phyloP scores from a whole-genome alignment of 164 flowering plant species.

The Stephania cephalantha region DNA sequence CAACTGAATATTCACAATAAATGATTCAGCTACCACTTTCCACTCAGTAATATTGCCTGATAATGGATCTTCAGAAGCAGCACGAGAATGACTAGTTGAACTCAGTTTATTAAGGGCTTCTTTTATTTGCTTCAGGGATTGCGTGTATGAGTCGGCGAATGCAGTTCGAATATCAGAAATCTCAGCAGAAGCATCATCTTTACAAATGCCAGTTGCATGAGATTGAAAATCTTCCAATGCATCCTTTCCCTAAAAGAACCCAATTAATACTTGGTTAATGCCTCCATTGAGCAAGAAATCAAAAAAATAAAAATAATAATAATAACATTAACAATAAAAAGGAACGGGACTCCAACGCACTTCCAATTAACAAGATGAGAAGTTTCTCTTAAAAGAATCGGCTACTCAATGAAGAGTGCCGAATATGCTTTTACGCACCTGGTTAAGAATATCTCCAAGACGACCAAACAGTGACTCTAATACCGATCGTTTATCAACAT shows the following conservation, averaged over 20 bases:
- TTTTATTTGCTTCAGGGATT: slow-evolving; percentile 23
- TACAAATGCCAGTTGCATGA: not conserved
- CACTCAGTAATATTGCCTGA: slow-evolving; percentile 39
- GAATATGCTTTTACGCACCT: slow-evolving; percentile 38
- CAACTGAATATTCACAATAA: slow-evolving; percentile 27
- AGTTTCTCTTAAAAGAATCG: not conserved
- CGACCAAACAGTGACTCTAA: slow-evolving; percentile 35
- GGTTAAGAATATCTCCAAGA: slow-evolving; percentile 34
- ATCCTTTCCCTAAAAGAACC: slow-evolving; percentile 43
- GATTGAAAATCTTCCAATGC: slow-evolving; percentile 28
- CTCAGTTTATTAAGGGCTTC: slow-evolving; percentile 33
- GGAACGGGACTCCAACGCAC: not conserved
- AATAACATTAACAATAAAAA: no score
- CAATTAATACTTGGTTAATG: not conserved
- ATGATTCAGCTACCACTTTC: slow-evolving; percentile 38
- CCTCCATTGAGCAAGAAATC: not conserved
- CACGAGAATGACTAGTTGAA: slow-evolving; percentile 15
- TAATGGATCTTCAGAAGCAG: slow-evolving; percentile 27
- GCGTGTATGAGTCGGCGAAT: slow-evolving; percentile 31
- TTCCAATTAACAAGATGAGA: not conserved
- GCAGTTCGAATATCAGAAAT: slow-evolving; percentile 25
- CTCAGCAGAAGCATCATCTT: slow-evolving; percentile 13
- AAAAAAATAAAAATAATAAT: no score
- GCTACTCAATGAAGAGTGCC: not conserved
- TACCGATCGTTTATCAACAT: slow-evolving; percentile 30